Base-by-base conservation (phyloP, 805 yeast species). In the Sugiyamaella qingdaonensis region DNA sequence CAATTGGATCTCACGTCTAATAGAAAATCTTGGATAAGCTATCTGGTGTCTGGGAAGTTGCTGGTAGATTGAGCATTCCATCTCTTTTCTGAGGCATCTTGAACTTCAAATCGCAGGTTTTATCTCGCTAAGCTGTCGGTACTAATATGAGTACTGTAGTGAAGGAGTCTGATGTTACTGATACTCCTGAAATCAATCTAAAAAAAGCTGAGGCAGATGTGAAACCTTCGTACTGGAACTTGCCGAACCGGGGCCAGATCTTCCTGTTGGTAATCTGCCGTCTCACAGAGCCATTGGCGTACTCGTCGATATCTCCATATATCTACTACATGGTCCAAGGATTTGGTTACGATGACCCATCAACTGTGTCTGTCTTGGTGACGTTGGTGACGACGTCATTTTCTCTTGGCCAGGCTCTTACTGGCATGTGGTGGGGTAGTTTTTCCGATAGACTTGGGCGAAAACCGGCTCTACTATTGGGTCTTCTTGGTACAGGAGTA, bases 221-320 rank as follows among this genome's bases (percentile, higher is more conserved):
- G 24, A 39, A 39, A 21, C 43, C 43, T 16, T 16, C 43, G 13
- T 48, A 48, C 34, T 48, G 51, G 51, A 35, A 48, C 31, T 31
- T 54, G 48, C 57, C 57, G 13, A 35, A 52, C 13, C 47, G 33
- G 42, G 55, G 50, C n/a, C 57, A 54, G 42, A 47, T 54, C 10
- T 19, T 48, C 16, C 32, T 51, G 18, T 42, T 54, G 31, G 21
- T 47, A 8, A 33, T 54, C 14, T 46, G 52, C 45, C 67, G 85
- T 52, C 74, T 81, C 54, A 70, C 80, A 13, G 85, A 81, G 62
- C 86, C 86, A 1, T 72, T 81, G 27, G 80, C 85, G 2, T 81
- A 80, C 66, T 77, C 84, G 2, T 80, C 84, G 2, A 62, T 80
- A 32, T 79, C 81, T 58, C 86, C 86, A 2, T 81, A 81, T 60